phyloP scores from a whole-genome alignment of 306 rosid genomes.

The Vigna hirtella region DNA sequence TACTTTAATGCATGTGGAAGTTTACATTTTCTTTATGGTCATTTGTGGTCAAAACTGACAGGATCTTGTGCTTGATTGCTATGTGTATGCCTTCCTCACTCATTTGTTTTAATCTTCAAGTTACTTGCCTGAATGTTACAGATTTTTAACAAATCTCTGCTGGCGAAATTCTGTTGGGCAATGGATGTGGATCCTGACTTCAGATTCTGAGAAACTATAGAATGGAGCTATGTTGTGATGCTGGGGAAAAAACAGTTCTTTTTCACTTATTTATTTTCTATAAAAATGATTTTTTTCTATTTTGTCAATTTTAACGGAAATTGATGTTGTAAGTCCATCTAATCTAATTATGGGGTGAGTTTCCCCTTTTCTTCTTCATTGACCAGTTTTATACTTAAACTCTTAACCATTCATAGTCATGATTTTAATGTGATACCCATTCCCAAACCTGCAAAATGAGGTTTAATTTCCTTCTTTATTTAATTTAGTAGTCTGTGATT shows the following conservation, averaged over 20 bases:
- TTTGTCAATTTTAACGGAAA: conserved; percentile 52
- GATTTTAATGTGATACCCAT: conserved; percentile 46
- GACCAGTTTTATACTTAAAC: conserved; percentile 38
- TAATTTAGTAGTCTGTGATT: conserved; percentile 7
- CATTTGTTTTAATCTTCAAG: background rate
- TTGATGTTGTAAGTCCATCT: conserved; percentile 68
- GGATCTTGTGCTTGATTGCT: conserved; percentile 15
- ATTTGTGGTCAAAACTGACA: background rate
- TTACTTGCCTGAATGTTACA: conserved; percentile 47
- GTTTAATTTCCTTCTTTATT: conserved; percentile 25
- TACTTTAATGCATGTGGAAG: background rate
- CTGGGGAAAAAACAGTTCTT: conserved; percentile 33
- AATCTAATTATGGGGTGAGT: conserved; percentile 80
- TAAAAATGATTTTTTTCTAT: conserved; percentile 39
- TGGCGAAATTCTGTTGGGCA: conserved; percentile 92
- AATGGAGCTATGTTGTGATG: conserved; percentile 36
- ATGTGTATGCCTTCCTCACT: background rate
- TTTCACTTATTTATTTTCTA: conserved; percentile 51
- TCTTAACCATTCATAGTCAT: conserved; percentile 44
- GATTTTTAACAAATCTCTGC: conserved; percentile 92
- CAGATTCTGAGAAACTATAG: conserved; percentile 74
- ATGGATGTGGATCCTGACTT: conserved; percentile 96
- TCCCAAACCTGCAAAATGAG: conserved; percentile 55
- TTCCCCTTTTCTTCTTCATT: conserved; percentile 48
- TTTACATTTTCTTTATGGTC: background rate